Base-by-base conservation (phyloP, 163 green algal genomes). In the Scenedesmus sp. region DNA sequence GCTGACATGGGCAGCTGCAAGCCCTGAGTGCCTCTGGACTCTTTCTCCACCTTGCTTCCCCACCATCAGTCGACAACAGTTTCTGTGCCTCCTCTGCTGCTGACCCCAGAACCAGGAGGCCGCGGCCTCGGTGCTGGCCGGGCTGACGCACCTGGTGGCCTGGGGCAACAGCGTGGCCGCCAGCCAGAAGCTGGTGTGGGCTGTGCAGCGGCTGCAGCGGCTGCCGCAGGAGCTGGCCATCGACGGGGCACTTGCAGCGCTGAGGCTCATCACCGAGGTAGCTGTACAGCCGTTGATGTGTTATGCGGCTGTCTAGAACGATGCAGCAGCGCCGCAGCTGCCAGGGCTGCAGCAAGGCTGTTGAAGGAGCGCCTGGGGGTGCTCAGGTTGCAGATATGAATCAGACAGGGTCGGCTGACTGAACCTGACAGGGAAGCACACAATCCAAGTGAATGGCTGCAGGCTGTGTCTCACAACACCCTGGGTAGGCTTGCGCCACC, bases 181-280 rank as follows among this genome's bases (percentile, higher is more conserved):
- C 56, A 82, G 44, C 51, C 85, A 90, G 87, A 91, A 81, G 59
- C 65, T 91, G 78, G 43, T 91, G 87, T 81, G 53, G 87, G 73
- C 78, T 3, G 78, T 91, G 1, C 53, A 87, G 87, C 56, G 78
- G 0, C 30, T 91, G 42, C 51, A 72, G 78, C 42, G 51, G 51
- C 46, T 83, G 87, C 78, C 26, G 24, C 40, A 30, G 46, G 87
- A 86, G 33, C 10, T 81, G 12, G 16, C 20, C 3, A 42, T 49
- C 3, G 85, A 90, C 35, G 85, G 70, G 15, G 85, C 85, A 30
- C 40, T 76, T 5, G 70, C 85, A 76, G 85, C 85, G n/a, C 85
- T 90, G 9, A 30, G 85, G 40, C 85, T 90, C 12, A 73, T 90
- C 16, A 85, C 85, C 20, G 70, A 90, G 85, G 85, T 85, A 33